Percentiles rank a stretch among this genome's conserved stretches.
Evolutionary conservation across 805 yeast species (phyloP).

Genomic region (Priceomyces melissophilus): DNA sequence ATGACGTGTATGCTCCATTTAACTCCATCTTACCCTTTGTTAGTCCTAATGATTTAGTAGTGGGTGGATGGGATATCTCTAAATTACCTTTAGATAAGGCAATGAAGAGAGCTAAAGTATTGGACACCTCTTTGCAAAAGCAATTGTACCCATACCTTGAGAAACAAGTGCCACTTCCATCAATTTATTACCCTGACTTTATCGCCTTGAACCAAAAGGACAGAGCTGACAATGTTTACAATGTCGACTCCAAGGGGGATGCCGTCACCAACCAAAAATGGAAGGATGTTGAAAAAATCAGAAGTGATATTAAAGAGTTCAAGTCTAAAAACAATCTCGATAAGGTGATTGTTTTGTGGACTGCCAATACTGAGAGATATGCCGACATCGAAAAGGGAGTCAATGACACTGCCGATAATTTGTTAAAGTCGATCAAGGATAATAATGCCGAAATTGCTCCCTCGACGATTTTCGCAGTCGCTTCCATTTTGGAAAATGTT

Average conservation of each 20-base stretch:
- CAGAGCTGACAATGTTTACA: slow-evolving; percentile 84
- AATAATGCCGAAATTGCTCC: slow-evolving; percentile 87
- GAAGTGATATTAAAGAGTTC: slow-evolving; percentile 78
- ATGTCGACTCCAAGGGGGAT: slow-evolving; percentile 49
- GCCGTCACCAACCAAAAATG: slow-evolving; percentile 65
- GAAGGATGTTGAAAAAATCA: slow-evolving; percentile 83
- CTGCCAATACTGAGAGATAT: slow-evolving; percentile 95
- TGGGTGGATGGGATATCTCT: slow-evolving; percentile 95
- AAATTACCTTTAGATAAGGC: slow-evolving; percentile 68
- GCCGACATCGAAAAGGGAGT: slow-evolving; percentile 74
- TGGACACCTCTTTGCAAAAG: slow-evolving; percentile 80
- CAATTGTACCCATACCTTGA: slow-evolving; percentile 65
- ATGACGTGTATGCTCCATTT: slow-evolving; percentile 90
- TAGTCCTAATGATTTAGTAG: slow-evolving; percentile 83
- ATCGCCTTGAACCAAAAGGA: slow-evolving; percentile 92
- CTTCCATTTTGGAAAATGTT: slow-evolving; percentile 80
- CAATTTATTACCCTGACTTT: slow-evolving; percentile 92
- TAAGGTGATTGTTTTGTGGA: slow-evolving; percentile 89
- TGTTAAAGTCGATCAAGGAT: slow-evolving; percentile 66
- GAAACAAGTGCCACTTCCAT: slow-evolving; percentile 66
- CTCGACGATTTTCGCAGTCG: slow-evolving; percentile 91
- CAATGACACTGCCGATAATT: slow-evolving; percentile 83
- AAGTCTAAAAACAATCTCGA: slow-evolving; percentile 71
- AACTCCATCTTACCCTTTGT: slow-evolving; percentile 84
- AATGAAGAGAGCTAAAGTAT: slow-evolving; percentile 79